phyloP scores from a whole-genome alignment of 2,329 filamentous ascomycete species.

The Onygena corvina region DNA sequence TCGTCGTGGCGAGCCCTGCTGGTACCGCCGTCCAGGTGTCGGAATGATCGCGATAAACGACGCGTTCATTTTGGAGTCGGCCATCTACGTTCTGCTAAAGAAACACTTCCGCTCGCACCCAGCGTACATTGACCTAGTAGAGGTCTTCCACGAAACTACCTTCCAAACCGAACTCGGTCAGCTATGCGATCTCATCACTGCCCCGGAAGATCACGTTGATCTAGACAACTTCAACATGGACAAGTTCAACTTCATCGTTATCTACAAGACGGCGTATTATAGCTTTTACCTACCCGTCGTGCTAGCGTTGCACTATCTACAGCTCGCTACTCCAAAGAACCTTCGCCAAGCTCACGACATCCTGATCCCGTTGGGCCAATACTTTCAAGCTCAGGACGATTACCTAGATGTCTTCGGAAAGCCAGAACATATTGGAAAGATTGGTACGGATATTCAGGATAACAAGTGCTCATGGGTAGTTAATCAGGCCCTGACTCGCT shows the following conservation, averaged over 20 bases:
- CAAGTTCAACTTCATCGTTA: conserved; percentile 96
- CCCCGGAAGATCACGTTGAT: conserved; percentile 85
- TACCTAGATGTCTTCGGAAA: conserved; percentile 97
- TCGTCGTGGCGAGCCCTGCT: conserved; percentile 85
- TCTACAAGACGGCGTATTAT: conserved; percentile 99
- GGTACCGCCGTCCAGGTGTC: conserved; percentile 82
- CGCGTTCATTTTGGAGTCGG: conserved; percentile 82
- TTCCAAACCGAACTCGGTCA: conserved; percentile 95
- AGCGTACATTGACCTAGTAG: conserved; percentile 77
- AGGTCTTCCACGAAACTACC: conserved; percentile 90
- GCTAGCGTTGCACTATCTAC: conserved; percentile 72
- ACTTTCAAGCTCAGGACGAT: conserved; percentile 98
- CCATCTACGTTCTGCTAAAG: conserved; percentile 84
- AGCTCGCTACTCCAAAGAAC: conserved; percentile 75
- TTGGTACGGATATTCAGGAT: conserved; percentile 96
- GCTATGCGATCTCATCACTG: conserved; percentile 85
- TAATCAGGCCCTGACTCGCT: conserved; percentile 78
- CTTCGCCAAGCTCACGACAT: conserved; percentile 82
- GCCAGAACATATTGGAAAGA: conserved; percentile 89
- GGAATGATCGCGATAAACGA: conserved; percentile 98
- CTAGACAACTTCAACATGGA: conserved; percentile 89
- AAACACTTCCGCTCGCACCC: conserved; percentile 85
- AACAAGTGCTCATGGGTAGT: conserved; percentile 99
- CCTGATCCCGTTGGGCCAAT: conserved; percentile 92
- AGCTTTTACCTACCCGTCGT: conserved; percentile 97